Conservation (phyloP, 306 rosid species). For the Macrotyloma uniflorum region DNA sequence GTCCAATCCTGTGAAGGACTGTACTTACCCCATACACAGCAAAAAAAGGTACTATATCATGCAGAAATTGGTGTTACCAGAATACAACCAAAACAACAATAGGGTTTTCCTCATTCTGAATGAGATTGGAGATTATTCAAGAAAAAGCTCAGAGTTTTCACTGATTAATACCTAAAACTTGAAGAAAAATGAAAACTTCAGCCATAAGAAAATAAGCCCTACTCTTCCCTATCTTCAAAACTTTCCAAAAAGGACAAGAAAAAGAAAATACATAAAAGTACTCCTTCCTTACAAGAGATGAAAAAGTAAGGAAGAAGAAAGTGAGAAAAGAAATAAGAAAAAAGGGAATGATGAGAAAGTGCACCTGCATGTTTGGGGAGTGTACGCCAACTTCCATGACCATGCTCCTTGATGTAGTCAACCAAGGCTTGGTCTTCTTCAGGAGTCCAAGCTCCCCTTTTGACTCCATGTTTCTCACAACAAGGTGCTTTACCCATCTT, state of each 20-base stretch:
- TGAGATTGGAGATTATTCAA: background rate
- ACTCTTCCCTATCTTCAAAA: background rate
- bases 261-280: no score
- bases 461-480: constrained; percentile 59
- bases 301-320: background rate
- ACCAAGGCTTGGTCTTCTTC: constrained; percentile 57
- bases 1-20: background rate
- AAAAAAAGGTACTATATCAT: background rate
- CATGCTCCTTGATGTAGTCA: constrained; percentile 52
- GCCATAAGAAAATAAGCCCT: constrained; percentile 3
- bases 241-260: background rate
- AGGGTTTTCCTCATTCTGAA: background rate
- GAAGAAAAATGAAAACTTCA: constrained; percentile 5
- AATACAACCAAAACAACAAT: background rate
- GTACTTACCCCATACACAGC: background rate
- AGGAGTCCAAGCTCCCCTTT: constrained; percentile 60
- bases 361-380: constrained; percentile 64
- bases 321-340: background rate
- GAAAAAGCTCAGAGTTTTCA: background rate
- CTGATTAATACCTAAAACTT: background rate
- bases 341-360: background rate
- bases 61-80: background rate
- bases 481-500: constrained; percentile 56
- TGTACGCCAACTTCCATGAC: constrained; percentile 63
- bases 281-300: background rate